Conservation (phyloP, 2,329 filamentous ascomycete species). For the Penicillium sp. region DNA sequence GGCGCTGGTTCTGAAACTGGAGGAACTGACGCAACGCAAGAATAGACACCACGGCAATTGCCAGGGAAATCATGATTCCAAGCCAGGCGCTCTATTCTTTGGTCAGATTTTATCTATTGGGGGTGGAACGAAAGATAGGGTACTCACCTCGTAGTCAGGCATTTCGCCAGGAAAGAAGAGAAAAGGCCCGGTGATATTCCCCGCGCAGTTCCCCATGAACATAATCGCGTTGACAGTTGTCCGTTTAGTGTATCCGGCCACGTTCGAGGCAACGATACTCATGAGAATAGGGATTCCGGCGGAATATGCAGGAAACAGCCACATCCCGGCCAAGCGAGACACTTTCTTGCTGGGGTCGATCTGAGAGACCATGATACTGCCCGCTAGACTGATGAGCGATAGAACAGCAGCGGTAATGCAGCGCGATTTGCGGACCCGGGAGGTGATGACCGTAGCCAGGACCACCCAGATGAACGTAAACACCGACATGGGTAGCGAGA, state of each 20-base stretch:
- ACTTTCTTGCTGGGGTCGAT: constrained; percentile 25
- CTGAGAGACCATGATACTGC: constrained; percentile 33
- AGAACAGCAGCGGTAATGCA: constrained; percentile 16
- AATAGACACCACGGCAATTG: background rate
- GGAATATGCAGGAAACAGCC: constrained; percentile 33
- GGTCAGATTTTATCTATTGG: background rate
- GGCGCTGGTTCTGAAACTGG: constrained; percentile 13
- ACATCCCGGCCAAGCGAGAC: constrained; percentile 33
- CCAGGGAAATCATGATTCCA: background rate
- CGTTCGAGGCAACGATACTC: constrained; percentile 35
- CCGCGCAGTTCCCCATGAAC: constrained; percentile 49
- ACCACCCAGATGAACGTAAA: constrained; percentile 19
- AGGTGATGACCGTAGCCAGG: constrained; percentile 10
- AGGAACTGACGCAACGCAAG: constrained; percentile 1
- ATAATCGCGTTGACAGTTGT: constrained; percentile 45
- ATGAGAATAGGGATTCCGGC: constrained; percentile 37
- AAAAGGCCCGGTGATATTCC: constrained; percentile 35
- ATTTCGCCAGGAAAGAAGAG: constrained; percentile 15
- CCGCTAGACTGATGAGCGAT: constrained; percentile 21
- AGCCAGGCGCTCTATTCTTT: no score
- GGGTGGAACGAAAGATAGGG: no score
- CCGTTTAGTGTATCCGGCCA: constrained; percentile 39
- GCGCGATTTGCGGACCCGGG: constrained; percentile 14
- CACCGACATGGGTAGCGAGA: constrained; percentile 19
- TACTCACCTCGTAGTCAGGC: constrained; percentile 14